Evolutionary conservation across 495 filamentous ascomycete genomes (phyloP), one percentile per base, ranked within the genome.

Genomic region (Bacidia rubella): DNA sequence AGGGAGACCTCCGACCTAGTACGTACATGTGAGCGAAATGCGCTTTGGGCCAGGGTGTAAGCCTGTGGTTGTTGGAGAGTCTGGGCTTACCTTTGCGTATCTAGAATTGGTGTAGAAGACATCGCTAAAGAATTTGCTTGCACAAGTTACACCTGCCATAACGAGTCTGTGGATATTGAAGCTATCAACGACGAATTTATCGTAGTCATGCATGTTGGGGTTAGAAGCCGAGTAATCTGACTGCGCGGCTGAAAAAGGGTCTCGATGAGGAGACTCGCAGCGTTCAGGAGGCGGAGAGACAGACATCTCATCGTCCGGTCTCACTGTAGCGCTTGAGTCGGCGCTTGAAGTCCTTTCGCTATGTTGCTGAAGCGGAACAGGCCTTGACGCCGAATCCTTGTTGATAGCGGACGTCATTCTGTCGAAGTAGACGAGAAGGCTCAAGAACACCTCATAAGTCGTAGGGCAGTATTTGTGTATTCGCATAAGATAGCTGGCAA

Each of bases 381-480:
- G 66, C 50, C 69, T 72, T 47, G 74, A 69, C 49, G 76, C 62
- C 12, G 76, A 74, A n/a, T 71, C 73, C n/a, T 72, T 77, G 62
- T 97, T 99, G 40, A 99, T 90, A 53, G 86, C 74, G 61, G 96
- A 92, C 48, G 93, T 95, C 92, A 99, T 99, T 27, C 92, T 83
- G 63, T 99, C 92, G 67, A 99, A 99, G 61, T 99, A 99, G 39
- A 99, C 88, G 48, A 99, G 69, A 60, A 99, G 65, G 56, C 87
- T 94, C 39, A 99, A 70, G 60, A 99, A 99, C 0, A 99, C 92
- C 68, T 99, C 92, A 65, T 95, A 99, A 3, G 92, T 97, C 2
- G 93, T 97, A 0, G 92, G 92, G 61, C 92, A 99, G 63, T 99
- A 99, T 67, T 96, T 97, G 65, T 99, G 90, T 60, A 99, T 97